phyloP scores from a whole-genome alignment of 257 asterid species.

The Solanum stenotomum region DNA sequence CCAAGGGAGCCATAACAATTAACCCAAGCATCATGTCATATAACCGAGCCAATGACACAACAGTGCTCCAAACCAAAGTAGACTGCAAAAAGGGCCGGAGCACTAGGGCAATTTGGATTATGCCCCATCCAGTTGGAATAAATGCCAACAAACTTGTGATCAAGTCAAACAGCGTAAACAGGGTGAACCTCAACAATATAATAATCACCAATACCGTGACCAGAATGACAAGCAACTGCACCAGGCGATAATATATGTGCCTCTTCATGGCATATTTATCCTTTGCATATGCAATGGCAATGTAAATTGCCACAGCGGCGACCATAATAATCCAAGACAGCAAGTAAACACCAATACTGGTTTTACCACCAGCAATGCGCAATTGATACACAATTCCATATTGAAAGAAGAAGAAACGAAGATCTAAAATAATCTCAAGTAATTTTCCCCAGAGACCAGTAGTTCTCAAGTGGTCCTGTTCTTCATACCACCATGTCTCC shows the following conservation, averaged over 20 bases:
- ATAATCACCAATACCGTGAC: conserved; percentile 37
- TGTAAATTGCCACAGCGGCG: conserved; percentile 43
- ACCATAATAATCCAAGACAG: conserved; percentile 77
- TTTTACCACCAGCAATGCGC: conserved; percentile 29
- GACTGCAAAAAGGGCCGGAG: conserved; percentile 79
- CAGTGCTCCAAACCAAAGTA: conserved; percentile 76
- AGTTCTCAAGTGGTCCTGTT: conserved; percentile 80
- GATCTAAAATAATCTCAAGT: conserved; percentile 78
- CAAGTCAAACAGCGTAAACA: conserved; percentile 36
- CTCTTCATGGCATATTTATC: conserved; percentile 66
- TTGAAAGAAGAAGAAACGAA: conserved; percentile 92
- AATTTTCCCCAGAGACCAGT: conserved; percentile 97
- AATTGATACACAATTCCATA: conserved; percentile 89
- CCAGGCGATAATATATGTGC: conserved; percentile 68
- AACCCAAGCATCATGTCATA: conserved; percentile 83
- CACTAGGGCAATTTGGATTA: conserved; percentile 82
- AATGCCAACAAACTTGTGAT: conserved; percentile 74
- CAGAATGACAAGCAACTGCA: conserved; percentile 66
- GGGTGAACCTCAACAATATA: conserved; percentile 44
- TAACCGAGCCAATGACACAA: conserved; percentile 80
- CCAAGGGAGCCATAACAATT: conserved; percentile 83
- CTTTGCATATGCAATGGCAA: conserved; percentile 57
- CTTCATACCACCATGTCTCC: conserved; percentile 98
- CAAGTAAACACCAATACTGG: conserved; percentile 67
- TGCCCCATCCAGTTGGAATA: conserved; percentile 96